A percentile compares a stretch with the other conserved stretches of the same genome.
Conservation (phyloP, 768 basidiomycete species). For the Hortiboletus campestris region DNA sequence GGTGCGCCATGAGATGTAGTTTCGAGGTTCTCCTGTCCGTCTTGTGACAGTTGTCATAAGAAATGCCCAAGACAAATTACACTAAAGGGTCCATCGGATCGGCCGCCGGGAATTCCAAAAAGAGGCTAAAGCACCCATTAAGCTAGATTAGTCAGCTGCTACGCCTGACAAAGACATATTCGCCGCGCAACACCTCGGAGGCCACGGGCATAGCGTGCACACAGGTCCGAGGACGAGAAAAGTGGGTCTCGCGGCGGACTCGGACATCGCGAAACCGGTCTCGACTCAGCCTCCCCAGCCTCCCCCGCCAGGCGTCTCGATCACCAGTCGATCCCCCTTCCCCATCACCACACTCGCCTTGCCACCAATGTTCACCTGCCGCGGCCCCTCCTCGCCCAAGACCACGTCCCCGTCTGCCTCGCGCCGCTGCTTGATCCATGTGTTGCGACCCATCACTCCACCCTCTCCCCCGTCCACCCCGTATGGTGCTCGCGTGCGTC, state of each 20-base stretch:
- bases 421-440: constrained; percentile 78
- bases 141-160: neutral
- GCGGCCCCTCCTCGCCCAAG: constrained; percentile 36
- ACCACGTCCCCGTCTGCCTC: constrained; percentile 65
- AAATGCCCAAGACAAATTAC: neutral
- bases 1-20: too few species aligned
- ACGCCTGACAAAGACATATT: neutral
- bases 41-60: neutral
- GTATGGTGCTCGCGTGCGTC: constrained; percentile 83
- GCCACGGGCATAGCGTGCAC: too few species aligned
- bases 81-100: too few species aligned
- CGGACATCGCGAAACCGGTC: neutral
- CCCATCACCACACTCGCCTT: constrained; percentile 88
- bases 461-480: constrained; percentile 78
- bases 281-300: constrained; percentile 60
- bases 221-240: too few species aligned
- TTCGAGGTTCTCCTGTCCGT: neutral
- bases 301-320: constrained; percentile 91
- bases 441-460: constrained; percentile 73
- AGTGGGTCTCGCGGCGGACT: too few species aligned
- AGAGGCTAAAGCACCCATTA: too few species aligned
- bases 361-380: constrained; percentile 84
- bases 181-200: too few species aligned
- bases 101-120: too few species aligned
- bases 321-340: constrained; percentile 74